These are phyloP conservation scores for Zostera marina DNA, from an alignment of 116 monocot species.

Conservation along the genomic window DNA sequence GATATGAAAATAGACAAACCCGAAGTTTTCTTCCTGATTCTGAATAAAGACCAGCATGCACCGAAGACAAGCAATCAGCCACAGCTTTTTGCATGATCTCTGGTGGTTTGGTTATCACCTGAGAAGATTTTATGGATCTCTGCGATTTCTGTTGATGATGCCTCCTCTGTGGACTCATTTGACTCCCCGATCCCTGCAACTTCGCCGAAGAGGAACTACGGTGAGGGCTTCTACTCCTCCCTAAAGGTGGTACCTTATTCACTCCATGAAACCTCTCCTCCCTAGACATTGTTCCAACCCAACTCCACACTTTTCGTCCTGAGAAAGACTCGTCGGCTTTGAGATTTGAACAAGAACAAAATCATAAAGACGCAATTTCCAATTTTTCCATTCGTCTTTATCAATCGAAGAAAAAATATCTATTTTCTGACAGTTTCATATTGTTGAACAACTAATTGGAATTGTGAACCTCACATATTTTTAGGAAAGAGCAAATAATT, in stretches of 20 bases:
- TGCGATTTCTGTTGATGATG: conserved; percentile 3
- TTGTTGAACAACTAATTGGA: too few species aligned
- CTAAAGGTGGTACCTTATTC: conserved; percentile 10
- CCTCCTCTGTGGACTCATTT: conserved; percentile 12
- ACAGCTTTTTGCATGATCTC: conserved; percentile 90
- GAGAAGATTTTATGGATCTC: conserved; percentile 7
- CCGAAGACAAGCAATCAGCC: conserved; percentile 80
- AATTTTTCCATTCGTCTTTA: too few species aligned
- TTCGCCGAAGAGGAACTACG: conserved; percentile 7
- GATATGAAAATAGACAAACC: conserved; percentile 19
- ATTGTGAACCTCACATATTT: too few species aligned
- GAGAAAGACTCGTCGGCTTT: too few species aligned
- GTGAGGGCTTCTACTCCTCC: conserved; percentile 21
- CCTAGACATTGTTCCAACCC: conserved; percentile 20
- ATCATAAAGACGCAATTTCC: background rate
- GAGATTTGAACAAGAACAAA: background rate
- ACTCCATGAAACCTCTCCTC: conserved; percentile 35
- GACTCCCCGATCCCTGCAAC: conserved; percentile 19
- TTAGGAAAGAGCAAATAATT: too few species aligned
- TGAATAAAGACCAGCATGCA: conserved; percentile 12
- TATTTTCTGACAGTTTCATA: too few species aligned
- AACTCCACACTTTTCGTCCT: background rate
- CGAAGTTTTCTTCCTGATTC: conserved; percentile 71
- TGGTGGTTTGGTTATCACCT: conserved; percentile 52
- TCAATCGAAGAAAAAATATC: too few species aligned